Conservation (phyloP, 257 asterid genomes). For the Cynanchum wilfordii region DNA sequence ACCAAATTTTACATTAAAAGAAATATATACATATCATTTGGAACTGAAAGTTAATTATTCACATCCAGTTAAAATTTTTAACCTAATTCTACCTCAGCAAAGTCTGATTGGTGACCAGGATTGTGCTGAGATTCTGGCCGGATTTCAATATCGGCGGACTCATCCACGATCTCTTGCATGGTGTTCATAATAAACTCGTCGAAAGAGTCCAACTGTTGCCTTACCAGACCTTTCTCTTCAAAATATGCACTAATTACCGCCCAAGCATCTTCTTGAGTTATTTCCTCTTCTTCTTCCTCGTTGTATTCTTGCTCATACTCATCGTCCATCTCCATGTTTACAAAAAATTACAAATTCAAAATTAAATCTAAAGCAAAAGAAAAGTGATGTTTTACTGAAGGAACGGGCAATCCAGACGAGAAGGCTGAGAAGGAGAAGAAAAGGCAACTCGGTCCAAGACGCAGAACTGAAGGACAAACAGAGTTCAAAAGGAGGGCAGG, state of each 20-base stretch:
- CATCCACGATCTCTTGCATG: conserved; percentile 97
- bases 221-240: conserved; percentile 91
- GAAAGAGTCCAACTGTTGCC: conserved; percentile 92
- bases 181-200: conserved; percentile 97
- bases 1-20: background rate
- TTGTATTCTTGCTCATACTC: conserved; percentile 42
- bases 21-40: background rate
- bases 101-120: conserved; percentile 89
- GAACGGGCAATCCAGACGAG: no score
- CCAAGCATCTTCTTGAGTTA: conserved; percentile 98
- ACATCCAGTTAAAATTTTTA: background rate
- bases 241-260: conserved; percentile 94
- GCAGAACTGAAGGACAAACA: no score
- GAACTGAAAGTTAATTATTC: background rate
- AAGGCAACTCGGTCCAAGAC: no score
- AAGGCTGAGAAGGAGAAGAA: no score
- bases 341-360: background rate
- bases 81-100: conserved; percentile 57
- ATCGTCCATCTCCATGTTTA: conserved; percentile 59
- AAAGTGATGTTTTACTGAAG: no score
- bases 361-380: background rate
- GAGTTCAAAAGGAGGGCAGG: no score
- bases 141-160: conserved; percentile 89
- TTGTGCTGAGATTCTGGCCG: conserved; percentile 96
- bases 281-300: conserved; percentile 66